Percentiles rank a stretch among this genome's conserved stretches.
phyloP scores from a whole-genome alignment of 768 basidiomycete genomes.

The Coprinopsis marcescibilis region DNA sequence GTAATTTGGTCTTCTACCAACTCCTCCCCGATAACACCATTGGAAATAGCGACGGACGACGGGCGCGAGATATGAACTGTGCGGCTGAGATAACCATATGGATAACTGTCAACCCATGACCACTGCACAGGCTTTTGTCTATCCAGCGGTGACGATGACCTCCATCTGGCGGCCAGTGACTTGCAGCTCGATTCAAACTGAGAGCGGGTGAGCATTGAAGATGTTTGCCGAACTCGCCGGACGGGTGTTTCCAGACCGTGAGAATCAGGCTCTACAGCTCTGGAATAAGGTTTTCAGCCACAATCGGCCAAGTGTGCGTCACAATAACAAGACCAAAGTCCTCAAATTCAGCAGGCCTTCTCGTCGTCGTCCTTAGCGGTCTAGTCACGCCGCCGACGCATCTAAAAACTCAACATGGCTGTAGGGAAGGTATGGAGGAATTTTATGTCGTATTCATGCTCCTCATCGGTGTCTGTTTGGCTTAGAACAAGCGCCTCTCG shows the following conservation, averaged over 20 bases:
- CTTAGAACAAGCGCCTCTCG: conserved; percentile 93
- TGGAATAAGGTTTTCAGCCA: conserved; percentile 61
- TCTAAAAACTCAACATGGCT: conserved; percentile 53
- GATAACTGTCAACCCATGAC: conserved; percentile 25
- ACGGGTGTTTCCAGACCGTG: conserved; percentile 26
- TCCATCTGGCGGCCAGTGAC: conserved; percentile 33
- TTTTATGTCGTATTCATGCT: conserved; percentile 3
- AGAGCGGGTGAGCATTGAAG: conserved; percentile 46
- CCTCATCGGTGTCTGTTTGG: conserved; percentile 9
- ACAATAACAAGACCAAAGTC: conserved; percentile 35
- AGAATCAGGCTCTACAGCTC: conserved; percentile 44
- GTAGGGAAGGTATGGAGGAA: conserved; percentile 71
- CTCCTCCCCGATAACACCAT: conserved; percentile 10
- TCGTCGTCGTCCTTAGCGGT: conserved; percentile 21
- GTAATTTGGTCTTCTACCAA: conserved; percentile 14
- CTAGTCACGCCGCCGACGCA: conserved; percentile 36
- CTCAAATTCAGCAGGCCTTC: conserved; percentile 19
- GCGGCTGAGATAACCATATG: conserved; percentile 24
- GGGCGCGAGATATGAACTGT: conserved; percentile 13
- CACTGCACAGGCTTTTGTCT: conserved; percentile 31
- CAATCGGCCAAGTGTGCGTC: conserved; percentile 19
- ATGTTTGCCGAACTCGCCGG: conserved; percentile 3
- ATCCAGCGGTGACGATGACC: background rate
- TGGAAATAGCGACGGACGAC: conserved; percentile 7
- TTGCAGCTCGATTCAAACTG: conserved; percentile 60